Evolutionary conservation across 768 basidiomycete genomes (phyloP), one percentile per base, ranked within the genome.

Genomic region (Boletus tylopilopsis): DNA sequence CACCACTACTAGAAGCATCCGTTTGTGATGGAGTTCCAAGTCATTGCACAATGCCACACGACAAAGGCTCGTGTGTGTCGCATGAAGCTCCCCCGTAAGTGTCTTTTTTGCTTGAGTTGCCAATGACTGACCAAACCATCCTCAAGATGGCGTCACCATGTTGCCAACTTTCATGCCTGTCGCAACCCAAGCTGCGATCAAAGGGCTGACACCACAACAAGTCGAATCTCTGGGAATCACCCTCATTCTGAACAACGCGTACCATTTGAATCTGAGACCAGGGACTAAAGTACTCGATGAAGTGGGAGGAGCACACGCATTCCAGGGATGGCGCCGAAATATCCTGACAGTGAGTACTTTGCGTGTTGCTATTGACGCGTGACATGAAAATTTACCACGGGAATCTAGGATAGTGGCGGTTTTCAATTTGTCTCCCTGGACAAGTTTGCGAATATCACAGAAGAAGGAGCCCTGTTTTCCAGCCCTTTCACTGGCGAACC

Each of bases 161-260:
- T 72, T 93, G 18, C 91, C 91, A 2, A 90, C 91, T 0, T 94
- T 94, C 60, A 94, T 94, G 92, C 92, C 91, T 4, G 90, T 94
- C 9, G 91, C 90, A 3, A 94, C 92, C 5, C 92, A 94, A 63
- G 90, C 87, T 16, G 87, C 91, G 6, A 90, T 94, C 62, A 95
- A 95, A 68, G 90, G 91, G 4, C 70, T 94, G n/a, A 91, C 90
- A 6, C 69, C 89, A 18, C 85, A 89, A 51, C 89, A 94, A 68
- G 82, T 88, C 33, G 88, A 93, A 63, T 75, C 83, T 3, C 76
- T 93, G 1, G 90, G 90, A 1, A 76, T 93, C 38, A 87, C 87
- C 1, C 76, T 94, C 48, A 87, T 93, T 33, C 73, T 94, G 43
- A 94, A 94, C 65, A 94, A 94, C 66, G 90, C 91, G 0, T 94